Conservation (phyloP, 345 rosid species). For the Firmiana major region DNA sequence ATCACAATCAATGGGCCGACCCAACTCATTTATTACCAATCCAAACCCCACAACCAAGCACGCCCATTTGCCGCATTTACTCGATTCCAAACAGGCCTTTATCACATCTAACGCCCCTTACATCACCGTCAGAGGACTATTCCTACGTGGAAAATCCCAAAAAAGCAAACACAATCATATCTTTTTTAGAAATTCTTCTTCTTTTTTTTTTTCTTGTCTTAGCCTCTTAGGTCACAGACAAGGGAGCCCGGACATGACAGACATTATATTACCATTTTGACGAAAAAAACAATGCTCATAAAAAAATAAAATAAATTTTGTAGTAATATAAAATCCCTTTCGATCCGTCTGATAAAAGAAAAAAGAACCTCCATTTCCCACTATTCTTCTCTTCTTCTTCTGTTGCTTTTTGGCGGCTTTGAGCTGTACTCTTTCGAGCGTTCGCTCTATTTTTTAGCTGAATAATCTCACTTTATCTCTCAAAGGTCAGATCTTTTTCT, state of each 20-base stretch:
- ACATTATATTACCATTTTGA: not conserved
- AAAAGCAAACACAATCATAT: too few species aligned
- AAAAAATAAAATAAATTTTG: too few species aligned
- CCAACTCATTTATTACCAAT: not conserved
- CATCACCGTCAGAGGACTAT: not conserved
- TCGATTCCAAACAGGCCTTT: slow-evolving; percentile 1
- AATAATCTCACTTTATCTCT: slow-evolving; percentile 9
- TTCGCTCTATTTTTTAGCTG: slow-evolving; percentile 15
- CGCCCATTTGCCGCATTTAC: not conserved
- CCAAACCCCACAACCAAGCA: not conserved
- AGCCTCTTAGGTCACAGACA: not conserved
- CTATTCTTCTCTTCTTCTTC: not conserved
- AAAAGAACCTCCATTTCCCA: not conserved
- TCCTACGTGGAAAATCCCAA: not conserved
- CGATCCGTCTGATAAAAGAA: slow-evolving; percentile 26
- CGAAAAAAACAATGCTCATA: too few species aligned
- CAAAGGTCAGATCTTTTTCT: slow-evolving; percentile 12
- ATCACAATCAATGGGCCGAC: not conserved
- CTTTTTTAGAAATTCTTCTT: not conserved
- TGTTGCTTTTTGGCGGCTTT: slow-evolving; percentile 35
- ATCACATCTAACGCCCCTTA: not conserved
- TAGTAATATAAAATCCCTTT: slow-evolving; percentile 18
- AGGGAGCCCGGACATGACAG: slow-evolving; percentile 33
- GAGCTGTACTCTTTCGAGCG: slow-evolving; percentile 32
- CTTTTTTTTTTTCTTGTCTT: not conserved